Conservation (phyloP, 1,284 basidiomycete genomes). For the Amylostereum areolatum region DNA sequence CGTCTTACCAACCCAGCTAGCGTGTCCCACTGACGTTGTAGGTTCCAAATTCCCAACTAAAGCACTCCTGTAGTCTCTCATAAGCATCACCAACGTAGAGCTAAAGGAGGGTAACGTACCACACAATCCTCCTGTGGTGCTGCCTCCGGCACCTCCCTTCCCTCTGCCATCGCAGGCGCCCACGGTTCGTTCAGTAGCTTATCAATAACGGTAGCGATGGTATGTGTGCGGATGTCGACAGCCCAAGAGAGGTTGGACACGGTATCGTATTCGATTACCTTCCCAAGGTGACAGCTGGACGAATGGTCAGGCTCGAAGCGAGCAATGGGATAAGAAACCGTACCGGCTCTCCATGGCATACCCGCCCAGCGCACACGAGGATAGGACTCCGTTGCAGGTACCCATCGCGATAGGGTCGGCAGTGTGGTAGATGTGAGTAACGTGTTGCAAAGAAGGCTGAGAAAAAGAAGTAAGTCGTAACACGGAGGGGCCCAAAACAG, state of each 20-base stretch:
- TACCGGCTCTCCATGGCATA: conserved; percentile 76
- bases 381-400: conserved; percentile 72
- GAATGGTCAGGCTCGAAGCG: not conserved
- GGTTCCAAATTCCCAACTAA: conserved; percentile 1
- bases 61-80: not conserved
- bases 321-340: conserved; percentile 14
- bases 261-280: conserved; percentile 86
- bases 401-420: conserved; percentile 86
- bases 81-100: not conserved
- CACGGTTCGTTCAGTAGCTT: conserved; percentile 74
- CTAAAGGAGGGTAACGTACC: conserved; percentile 31
- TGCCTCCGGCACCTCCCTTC: conserved; percentile 55
- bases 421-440: conserved; percentile 83
- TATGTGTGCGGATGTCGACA: conserved; percentile 77
- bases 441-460: conserved; percentile 66
- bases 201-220: conserved; percentile 80
- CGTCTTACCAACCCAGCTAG: not conserved
- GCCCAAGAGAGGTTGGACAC: conserved; percentile 81
- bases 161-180: conserved; percentile 51
- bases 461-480: not conserved
- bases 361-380: conserved; percentile 66
- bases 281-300: conserved; percentile 76
- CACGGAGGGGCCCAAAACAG: not conserved
- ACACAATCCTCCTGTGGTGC: conserved; percentile 53
- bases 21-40: not conserved